Evolutionary conservation across 208 protist genomes (phyloP), one percentile per base, ranked within the genome.

Genomic region (Wallacemonas sp.): DNA sequence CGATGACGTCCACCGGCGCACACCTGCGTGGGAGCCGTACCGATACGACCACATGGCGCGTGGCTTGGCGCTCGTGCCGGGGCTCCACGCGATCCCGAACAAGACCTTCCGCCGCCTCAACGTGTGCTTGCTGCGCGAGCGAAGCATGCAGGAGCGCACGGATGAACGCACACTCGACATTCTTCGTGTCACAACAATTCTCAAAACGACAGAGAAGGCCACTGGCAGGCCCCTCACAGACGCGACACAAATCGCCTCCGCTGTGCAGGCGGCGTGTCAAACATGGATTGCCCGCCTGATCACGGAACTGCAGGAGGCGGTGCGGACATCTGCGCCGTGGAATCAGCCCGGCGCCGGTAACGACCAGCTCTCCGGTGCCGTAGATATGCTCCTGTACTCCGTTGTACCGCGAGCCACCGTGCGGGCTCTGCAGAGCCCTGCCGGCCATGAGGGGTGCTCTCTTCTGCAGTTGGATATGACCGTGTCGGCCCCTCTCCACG

Each of bases 351-450:
- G 15, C 1, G 68, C 31, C 8, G 33, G 46, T 6, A 86, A 84
- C 64, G 33, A 34, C 2, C 60, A 75, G 4, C 34, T 90, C 24
- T 70, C 73, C 14, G 71, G 63, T 26, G 79, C 83, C 17, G 64
- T 86, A 5, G 79, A 83, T 21, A 62, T 86, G 44, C 64, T 86
- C 11, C 54, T 90, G 17, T 78, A 86, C 68, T 55, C 72, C 44
- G 24, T 86, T 17, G 54, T 75, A 38, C 69, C 66, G 33, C 17
- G 30, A 5, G 72, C 79, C n/a, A 4, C 26, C 42, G 75, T 84
- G 33, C 42, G 63, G 39, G 45, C 49, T 9, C 30, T 62, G 34
- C 30, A 36, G 24, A 66, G 46, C 39, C 55, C 60, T 19, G 46
- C 38, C 46, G 45, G 26, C 31, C 34, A 54, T 58, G 8, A 31